These are phyloP conservation scores for Aureobasidium musti DNA, from an alignment of 2,329 filamentous ascomycete species.

Conservation along the genomic window DNA sequence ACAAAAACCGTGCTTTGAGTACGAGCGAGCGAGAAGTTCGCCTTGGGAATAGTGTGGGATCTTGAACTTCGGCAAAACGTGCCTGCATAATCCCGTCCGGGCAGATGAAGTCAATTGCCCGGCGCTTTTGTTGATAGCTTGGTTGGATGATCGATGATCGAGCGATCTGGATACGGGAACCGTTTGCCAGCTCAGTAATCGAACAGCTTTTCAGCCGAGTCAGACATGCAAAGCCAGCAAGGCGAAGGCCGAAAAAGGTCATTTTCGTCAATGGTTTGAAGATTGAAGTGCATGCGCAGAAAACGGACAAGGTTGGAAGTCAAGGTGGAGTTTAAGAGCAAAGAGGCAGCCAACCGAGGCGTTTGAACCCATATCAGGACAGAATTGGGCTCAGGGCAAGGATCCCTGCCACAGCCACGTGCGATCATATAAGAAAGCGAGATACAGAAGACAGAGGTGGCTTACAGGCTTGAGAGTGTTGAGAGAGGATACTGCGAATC, in stretches of 20 bases:
- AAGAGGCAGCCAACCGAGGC: slow-evolving; percentile 9
- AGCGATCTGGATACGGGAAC: slow-evolving; percentile 3
- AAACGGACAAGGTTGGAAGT: slow-evolving; percentile 8
- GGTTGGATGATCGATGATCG: slow-evolving; percentile 12
- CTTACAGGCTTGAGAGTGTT: slow-evolving; percentile 17
- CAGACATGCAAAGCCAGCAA: slow-evolving; percentile 2
- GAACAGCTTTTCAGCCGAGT: slow-evolving; percentile 19
- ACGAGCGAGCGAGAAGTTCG: background rate
- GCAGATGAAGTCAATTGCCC: slow-evolving; percentile 22
- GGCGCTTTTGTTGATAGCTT: slow-evolving; percentile 12
- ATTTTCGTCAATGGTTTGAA: background rate
- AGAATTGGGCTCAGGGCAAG: background rate
- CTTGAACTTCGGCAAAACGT: background rate
- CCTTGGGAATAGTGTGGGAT: slow-evolving; percentile 24
- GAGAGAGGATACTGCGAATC: background rate
- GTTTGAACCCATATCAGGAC: background rate
- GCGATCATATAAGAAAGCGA: slow-evolving; percentile 12
- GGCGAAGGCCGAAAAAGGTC: background rate
- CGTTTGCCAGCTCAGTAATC: background rate
- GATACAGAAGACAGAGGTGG: slow-evolving; percentile 9
- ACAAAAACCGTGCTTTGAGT: background rate
- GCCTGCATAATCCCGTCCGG: slow-evolving; percentile 26
- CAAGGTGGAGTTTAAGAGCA: background rate
- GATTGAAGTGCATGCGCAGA: background rate
- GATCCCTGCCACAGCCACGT: slow-evolving; percentile 14